Evolutionary conservation across 2,329 filamentous ascomycete species (phyloP), one percentile per base, ranked within the genome.

Genomic region (Colletotrichum spaethianum): DNA sequence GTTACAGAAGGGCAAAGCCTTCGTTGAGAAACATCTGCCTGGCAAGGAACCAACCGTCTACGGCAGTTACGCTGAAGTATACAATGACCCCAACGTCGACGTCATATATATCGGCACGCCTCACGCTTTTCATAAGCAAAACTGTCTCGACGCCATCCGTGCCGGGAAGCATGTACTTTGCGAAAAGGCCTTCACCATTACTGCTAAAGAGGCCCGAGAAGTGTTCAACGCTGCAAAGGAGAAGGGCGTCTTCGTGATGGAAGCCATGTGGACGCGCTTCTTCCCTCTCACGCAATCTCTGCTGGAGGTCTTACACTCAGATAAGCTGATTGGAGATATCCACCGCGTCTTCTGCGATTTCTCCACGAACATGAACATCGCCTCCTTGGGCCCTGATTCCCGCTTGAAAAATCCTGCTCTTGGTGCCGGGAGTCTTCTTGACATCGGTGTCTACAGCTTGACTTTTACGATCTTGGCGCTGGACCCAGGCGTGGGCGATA

Each of bases 61-160:
- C 46, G 81, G 78, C 4, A 81, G 77, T 69, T 86, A 86, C 64
- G 74, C 78, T 0, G 79, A 82, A 33, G 79, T 84, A 9, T 86
- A 84, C 73, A 74, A 76, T 31, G 83, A 86, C 67, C 78, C 82
- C 0, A 72, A 80, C 6, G 83, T 86, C 38, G 84, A 86, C 66
- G 80, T 84, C n/a, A 77, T 86, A 57, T 86, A 86, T 73, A 83
- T 86, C 48, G 84, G 83, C 40, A 85, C 82, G 5, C 85, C 85
- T 0, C 83, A 86, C 71, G 80, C 79, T 31, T 83, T 86, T 61
- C 85, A 86, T 75, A 82, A 82, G 73, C 77, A 81, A 33, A 82
- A 84, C 67, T 84, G 82, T 38, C 80, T 86, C 2, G 82, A 83
- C 38, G 84, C 84, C 0, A 86, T 86, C 26, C 76, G 75, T 0